Conservation (phyloP, 2,329 filamentous ascomycete genomes). For the Laburnicola sp. region DNA sequence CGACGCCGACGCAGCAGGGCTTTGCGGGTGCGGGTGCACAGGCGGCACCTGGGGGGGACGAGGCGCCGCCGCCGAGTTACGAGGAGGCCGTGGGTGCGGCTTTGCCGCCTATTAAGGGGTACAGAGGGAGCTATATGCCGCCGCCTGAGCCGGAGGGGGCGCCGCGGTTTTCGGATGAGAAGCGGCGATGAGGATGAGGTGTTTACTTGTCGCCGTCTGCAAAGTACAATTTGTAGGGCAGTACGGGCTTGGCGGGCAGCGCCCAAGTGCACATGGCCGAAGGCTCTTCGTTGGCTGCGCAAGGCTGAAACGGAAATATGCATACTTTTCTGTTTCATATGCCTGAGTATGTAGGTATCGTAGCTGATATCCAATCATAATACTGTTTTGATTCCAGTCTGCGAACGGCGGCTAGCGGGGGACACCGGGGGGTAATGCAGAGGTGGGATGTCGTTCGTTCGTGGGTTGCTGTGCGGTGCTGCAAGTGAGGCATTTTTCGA, state of each 20-base stretch:
- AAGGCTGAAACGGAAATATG: not conserved
- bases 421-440: not conserved
- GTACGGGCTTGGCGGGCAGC: not conserved
- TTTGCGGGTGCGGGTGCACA: constrained; percentile 26
- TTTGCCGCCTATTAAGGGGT: constrained; percentile 71
- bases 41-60: constrained; percentile 59
- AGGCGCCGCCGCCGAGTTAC: constrained; percentile 94
- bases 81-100: constrained; percentile 87
- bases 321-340: constrained; percentile 3
- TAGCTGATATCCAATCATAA: constrained; percentile 22
- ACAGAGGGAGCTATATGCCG: constrained; percentile 66
- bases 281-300: no score
- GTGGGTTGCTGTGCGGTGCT: constrained; percentile 10
- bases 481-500: constrained; percentile 38
- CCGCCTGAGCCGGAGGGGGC: constrained; percentile 46
- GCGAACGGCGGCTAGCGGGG: not conserved
- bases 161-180: constrained; percentile 43
- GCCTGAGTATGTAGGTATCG: not conserved
- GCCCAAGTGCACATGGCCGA: no score
- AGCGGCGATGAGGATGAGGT: constrained; percentile 30
- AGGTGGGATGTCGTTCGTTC: not conserved
- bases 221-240: not conserved
- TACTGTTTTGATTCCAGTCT: constrained; percentile 7
- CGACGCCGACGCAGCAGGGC: constrained; percentile 27
- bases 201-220: not conserved